A percentile compares a stretch with the other conserved stretches of the same genome.
These are phyloP conservation scores for Colletotrichum chrysophilum DNA, from an alignment of 2,329 filamentous ascomycete genomes.

Conservation along the genomic window DNA sequence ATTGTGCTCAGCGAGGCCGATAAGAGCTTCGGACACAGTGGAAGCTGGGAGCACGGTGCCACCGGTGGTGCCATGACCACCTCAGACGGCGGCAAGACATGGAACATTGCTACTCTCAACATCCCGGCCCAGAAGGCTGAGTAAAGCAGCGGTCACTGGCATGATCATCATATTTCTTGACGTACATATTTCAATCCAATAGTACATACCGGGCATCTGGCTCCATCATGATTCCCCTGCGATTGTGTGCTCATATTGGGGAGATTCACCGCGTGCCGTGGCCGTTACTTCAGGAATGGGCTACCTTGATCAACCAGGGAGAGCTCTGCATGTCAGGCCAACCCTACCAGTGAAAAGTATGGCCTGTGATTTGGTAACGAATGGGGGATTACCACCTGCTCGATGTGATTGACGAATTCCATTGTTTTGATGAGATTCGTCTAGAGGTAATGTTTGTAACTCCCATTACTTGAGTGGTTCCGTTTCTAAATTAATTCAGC, in stretches of 20 bases:
- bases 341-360: rapidly evolving
- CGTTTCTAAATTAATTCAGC: too few relatives aligned
- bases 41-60: not conserved
- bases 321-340: not conserved
- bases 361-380: rapidly evolving
- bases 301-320: not conserved
- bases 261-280: not conserved
- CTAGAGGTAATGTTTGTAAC: too few relatives aligned
- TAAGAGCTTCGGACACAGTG: not conserved
- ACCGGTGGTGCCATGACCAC: not conserved
- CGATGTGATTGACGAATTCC: not conserved
- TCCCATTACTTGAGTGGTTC: too few relatives aligned
- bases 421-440: too few relatives aligned
- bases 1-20: not conserved
- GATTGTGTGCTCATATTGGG: too few relatives aligned
- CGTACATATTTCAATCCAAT: not conserved
- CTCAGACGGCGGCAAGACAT: not conserved
- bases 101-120: not conserved
- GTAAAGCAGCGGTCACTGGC: not conserved
- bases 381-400: not conserved
- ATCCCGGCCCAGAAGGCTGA: not conserved
- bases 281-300: not conserved
- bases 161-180: not conserved
- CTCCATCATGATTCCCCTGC: not conserved
- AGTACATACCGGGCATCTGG: not conserved